These are phyloP conservation scores for Dactylis glomerata DNA, from an alignment of 176 grass and related monocot species.

Conservation along the genomic window DNA sequence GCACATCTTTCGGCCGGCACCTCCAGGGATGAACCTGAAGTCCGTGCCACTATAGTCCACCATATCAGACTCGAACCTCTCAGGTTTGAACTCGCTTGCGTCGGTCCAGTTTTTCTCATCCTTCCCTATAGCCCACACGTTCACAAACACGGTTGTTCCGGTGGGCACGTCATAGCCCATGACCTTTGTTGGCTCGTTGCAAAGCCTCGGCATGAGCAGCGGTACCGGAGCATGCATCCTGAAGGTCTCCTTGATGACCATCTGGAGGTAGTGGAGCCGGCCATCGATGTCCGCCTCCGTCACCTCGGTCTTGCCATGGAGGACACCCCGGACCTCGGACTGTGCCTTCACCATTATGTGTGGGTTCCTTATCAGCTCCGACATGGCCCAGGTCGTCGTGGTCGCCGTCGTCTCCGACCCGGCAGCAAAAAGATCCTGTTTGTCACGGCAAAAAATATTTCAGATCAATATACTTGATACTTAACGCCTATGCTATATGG, in stretches of 20 bases:
- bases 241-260: constrained; percentile 50
- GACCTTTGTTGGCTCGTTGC: constrained; percentile 26
- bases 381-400: constrained; percentile 48
- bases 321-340: constrained; percentile 21
- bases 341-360: constrained; percentile 1
- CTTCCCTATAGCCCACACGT: constrained; percentile 40
- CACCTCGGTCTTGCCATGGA: not conserved
- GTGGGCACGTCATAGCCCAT: constrained; percentile 35
- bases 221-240: constrained; percentile 40
- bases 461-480: not conserved
- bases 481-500: too few species aligned
- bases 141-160: constrained; percentile 20
- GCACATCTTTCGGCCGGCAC: constrained; percentile 40
- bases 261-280: constrained; percentile 25
- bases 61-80: constrained; percentile 9
- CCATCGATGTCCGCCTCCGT: not conserved
- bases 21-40: constrained; percentile 29
- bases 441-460: not conserved
- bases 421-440: constrained; percentile 42
- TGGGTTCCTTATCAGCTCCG: constrained; percentile 32
- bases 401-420: constrained; percentile 35
- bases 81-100: constrained; percentile 29
- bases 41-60: not conserved
- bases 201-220: constrained; percentile 30
- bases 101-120: constrained; percentile 36